Evolutionary conservation across 2,329 filamentous ascomycete species (phyloP).

Genomic region (Apiospora sp.): DNA sequence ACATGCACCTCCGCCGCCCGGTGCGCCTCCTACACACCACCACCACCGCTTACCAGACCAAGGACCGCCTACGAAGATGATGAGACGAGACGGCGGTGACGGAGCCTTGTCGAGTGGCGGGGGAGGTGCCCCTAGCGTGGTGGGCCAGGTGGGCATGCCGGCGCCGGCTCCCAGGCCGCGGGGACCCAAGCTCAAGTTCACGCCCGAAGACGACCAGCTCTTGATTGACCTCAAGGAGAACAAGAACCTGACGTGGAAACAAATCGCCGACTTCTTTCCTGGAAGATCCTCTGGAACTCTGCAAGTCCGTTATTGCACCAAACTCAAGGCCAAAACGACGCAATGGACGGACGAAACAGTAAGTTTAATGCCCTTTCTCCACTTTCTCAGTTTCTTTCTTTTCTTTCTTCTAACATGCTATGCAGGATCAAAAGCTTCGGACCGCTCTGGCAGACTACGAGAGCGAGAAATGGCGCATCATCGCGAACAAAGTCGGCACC

Average conservation of each 20-base stretch:
- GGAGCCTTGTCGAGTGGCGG: conserved; percentile 50
- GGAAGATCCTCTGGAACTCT: conserved; percentile 88
- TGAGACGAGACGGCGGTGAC: conserved; percentile 63
- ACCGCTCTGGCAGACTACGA: conserved; percentile 84
- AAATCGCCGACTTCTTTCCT: conserved; percentile 96
- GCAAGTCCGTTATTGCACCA: conserved; percentile 94
- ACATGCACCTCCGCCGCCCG: conserved; percentile 46
- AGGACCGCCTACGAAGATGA: conserved; percentile 72
- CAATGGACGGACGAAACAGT: conserved; percentile 95
- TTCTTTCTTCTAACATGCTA: conserved; percentile 29
- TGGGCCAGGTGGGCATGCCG: conserved; percentile 89
- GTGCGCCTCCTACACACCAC: conserved; percentile 70
- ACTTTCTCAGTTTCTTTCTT: not conserved
- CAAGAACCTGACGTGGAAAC: conserved; percentile 95
- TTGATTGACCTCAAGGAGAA: conserved; percentile 93
- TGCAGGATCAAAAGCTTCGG: conserved; percentile 78
- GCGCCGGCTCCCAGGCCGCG: conserved; percentile 79
- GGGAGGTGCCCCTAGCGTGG: conserved; percentile 79
- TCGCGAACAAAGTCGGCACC: conserved; percentile 88
- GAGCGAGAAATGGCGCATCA: conserved; percentile 91
- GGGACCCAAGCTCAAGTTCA: conserved; percentile 93
- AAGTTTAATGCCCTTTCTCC: conserved; percentile 45
- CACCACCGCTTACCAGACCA: conserved; percentile 83
- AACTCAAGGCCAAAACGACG: conserved; percentile 91
- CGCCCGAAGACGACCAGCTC: conserved; percentile 86